Base-by-base conservation (phyloP, 805 yeast species). In the Clavispora santaluciae region DNA sequence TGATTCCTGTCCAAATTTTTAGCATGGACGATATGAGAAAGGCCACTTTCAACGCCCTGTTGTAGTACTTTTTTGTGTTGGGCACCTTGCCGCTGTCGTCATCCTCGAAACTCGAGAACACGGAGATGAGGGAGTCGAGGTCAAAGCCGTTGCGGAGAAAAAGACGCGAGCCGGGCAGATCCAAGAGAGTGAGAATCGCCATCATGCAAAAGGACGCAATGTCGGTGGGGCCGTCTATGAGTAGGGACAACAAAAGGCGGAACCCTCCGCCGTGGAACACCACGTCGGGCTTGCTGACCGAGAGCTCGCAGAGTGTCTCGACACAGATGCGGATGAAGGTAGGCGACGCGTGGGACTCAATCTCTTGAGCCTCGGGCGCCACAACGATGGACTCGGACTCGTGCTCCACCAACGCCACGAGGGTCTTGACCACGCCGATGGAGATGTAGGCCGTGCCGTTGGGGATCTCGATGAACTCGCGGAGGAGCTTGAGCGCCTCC, bases 1-100 rank as follows among this genome's bases (percentile, higher is more conserved):
- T 72, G 9, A 89, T 54, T 0, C 99, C 99, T 10, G 84, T 71
- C 79, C 91, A 83, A 24, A 79, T 72, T 45, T 86, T 84, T 36
- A 91, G 61, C 18, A 86, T 63, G 4, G 75, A 57, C 0, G 84
- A 64, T 2, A 91, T 58, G 7, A 87, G 67, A 33, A 75, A 70
- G 0, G 89, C 77, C 11, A 79, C 66, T 43, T 72, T 75, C 42
- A 82, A 83, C 22, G 88, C 63, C 48, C 72, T 77, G 28, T 47
- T 36, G 35, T 49, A 39, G 23, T 46, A 39, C 41, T 31, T 49
- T 16, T 43, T 42, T 9, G 43, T 41, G 41, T 26, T 33, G 10
- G 43, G 36, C 3, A 29, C 28, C 11, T 36, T 42, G 10, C 45
- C 46, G 5, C 35, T 45, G 23, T 46, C 56, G 34, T 49, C 33